A percentile compares a stretch with the other conserved stretches of the same genome.
These are phyloP conservation scores for Phytophthora cryptogea DNA, from an alignment of 352 stramenopile species.

Conservation along the genomic window DNA sequence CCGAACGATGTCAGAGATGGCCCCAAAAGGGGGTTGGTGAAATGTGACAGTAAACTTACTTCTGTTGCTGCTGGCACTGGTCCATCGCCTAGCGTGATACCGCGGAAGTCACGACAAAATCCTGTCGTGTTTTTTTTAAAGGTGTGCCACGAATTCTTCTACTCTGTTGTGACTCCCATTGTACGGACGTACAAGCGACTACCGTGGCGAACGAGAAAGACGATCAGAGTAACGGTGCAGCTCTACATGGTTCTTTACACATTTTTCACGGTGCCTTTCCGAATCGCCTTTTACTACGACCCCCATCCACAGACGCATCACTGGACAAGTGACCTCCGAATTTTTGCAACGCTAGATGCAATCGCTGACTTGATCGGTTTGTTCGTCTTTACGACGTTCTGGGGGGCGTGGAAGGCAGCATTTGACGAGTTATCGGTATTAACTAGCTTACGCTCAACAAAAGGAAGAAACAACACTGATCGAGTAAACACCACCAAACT, in stretches of 20 bases:
- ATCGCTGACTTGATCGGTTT: conserved; percentile 51
- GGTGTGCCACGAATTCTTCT: conserved; percentile 1
- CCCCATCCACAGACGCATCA: neutral
- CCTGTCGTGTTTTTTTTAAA: neutral
- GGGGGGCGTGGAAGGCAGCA: conserved; percentile 37
- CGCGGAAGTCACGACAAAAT: neutral
- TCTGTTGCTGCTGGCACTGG: neutral
- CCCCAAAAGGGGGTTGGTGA: neutral
- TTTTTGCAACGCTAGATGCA: conserved; percentile 44
- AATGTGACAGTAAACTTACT: neutral
- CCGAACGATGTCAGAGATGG: neutral
- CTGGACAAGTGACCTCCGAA: conserved; percentile 52
- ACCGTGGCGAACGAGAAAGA: conserved; percentile 17
- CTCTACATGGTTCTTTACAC: conserved; percentile 26
- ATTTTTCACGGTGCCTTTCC: conserved; percentile 28
- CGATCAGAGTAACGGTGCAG: conserved; percentile 10
- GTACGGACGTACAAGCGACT: conserved; percentile 15
- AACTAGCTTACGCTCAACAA: conserved; percentile 49
- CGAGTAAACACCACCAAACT: neutral
- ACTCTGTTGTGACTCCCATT: neutral
- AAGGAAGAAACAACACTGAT: conserved; percentile 37
- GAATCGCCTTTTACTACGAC: conserved; percentile 29
- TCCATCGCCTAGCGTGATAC: neutral
- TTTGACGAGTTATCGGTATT: conserved; percentile 50
- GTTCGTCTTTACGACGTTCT: conserved; percentile 51